Base-by-base conservation (phyloP, 345 rosid genomes). In the Euphorbia pulcherrima region DNA sequence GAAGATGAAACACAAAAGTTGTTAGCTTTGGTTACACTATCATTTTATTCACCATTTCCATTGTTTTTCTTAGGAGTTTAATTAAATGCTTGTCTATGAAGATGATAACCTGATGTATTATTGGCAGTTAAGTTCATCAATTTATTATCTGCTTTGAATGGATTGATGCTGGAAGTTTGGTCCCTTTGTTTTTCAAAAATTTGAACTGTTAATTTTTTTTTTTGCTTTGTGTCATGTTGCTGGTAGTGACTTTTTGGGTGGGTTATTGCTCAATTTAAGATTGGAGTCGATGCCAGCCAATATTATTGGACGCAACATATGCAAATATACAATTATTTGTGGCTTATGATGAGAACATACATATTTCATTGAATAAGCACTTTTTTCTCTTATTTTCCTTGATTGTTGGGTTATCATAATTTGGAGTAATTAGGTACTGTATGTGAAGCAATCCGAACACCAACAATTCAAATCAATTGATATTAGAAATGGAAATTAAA, bases 51-150 rank as follows among this genome's bases (percentile, higher is more conserved):
- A 21, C 50, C 33, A 9, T 48, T 46, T 21, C 48, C 65, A 17
- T 46, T 20, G 65, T 35, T 59, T 60, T 69, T 48, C 14, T 33
- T 33, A 33, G 37, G 57, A 5, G 23, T 24, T 20, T 50, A 1
- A 8, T 29, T 48, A 23, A n/a, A n/a, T n/a, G n/a, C 37, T 33
- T 33, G 64, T 65, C 48, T 58, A 59, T 65, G 48, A 65, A 53
- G 37, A 18, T 57, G 33, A 41, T 63, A 33, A 18, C 27, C 29
- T 47, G 70, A 26, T 57, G 23, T 60, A 58, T n/a, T 55, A 39
- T 57, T 48, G 60, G 29, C 13, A 48, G 37, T 57, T 33, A 8
- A 26, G 21, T 18, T 64, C 46, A 57, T 56, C 57, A 48, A 56
- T 35, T 35, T 29, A 30, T 33, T n/a, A 28, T 20, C 23, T 65